These are phyloP conservation scores for Fusarium torreyae DNA, from an alignment of 2,329 filamentous ascomycete species.

Conservation along the genomic window DNA sequence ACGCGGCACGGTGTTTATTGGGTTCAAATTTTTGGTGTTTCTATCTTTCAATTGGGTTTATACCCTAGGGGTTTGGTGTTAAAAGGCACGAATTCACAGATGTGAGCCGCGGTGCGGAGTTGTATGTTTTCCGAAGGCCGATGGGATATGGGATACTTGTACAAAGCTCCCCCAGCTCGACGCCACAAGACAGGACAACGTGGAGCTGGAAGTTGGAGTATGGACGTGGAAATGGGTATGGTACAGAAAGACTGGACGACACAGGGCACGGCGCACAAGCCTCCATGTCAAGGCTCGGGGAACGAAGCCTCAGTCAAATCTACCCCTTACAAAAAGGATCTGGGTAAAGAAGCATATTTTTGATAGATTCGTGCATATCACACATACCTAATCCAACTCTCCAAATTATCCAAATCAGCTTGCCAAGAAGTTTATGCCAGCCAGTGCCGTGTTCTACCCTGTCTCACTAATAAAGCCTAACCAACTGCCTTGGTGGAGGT, in stretches of 20 bases:
- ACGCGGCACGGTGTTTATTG: slow-evolving; percentile 45
- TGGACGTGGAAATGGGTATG: slow-evolving; percentile 10
- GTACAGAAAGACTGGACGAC: slow-evolving; percentile 11
- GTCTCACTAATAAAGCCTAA: slow-evolving; percentile 1
- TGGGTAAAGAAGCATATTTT: slow-evolving; percentile 34
- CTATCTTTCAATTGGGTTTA: slow-evolving; percentile 23
- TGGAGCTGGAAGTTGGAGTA: slow-evolving; percentile 13
- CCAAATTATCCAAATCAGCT: slow-evolving; percentile 12
- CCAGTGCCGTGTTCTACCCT: background rate
- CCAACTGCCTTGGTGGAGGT: slow-evolving; percentile 1
- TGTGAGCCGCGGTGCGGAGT: slow-evolving; percentile 23
- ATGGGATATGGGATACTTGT: slow-evolving; percentile 19
- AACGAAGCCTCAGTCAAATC: slow-evolving; percentile 11
- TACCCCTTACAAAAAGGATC: slow-evolving; percentile 5
- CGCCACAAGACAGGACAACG: slow-evolving; percentile 18
- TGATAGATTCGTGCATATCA: slow-evolving; percentile 36
- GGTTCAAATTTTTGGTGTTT: slow-evolving; percentile 10
- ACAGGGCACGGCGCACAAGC: slow-evolving; percentile 7
- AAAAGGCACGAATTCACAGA: slow-evolving; percentile 17
- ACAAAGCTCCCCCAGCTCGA: slow-evolving; percentile 18
- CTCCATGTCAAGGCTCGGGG: slow-evolving; percentile 11
- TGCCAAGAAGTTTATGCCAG: slow-evolving; percentile 1
- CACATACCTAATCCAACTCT: slow-evolving; percentile 36
- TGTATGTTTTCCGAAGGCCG: slow-evolving; percentile 28
- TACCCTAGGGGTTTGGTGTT: slow-evolving; percentile 33